These are phyloP conservation scores for Solanum hybrid DNA, from an alignment of 305 asterid species.

Conservation along the genomic window DNA sequence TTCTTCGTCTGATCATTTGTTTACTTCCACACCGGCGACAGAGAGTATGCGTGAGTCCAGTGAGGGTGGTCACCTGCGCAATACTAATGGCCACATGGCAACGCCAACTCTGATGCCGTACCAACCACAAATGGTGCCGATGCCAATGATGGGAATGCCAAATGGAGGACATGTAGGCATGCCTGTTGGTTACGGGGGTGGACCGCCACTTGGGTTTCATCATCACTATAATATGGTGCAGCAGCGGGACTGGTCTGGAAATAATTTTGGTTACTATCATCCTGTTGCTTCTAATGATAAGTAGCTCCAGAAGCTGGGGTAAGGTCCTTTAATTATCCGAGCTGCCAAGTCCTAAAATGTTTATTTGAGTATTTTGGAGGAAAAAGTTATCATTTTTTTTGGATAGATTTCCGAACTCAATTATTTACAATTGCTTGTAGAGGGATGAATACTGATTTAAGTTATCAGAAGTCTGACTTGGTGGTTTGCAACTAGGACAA, in stretches of 20 bases:
- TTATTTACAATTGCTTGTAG: background rate
- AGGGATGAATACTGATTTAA: background rate
- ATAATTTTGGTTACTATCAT: conserved; percentile 34
- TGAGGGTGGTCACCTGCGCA: conserved; percentile 24
- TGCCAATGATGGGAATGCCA: conserved; percentile 51
- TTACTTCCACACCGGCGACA: conserved; percentile 58
- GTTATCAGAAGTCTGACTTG: background rate
- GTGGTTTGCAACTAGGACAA: background rate
- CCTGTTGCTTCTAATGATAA: conserved; percentile 38
- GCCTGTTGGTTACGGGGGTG: conserved; percentile 6
- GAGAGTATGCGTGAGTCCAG: conserved; percentile 61
- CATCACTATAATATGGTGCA: conserved; percentile 48
- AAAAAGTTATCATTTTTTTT: background rate
- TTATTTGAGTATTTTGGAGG: background rate
- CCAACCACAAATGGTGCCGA: conserved; percentile 48
- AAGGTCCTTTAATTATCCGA: conserved; percentile 7
- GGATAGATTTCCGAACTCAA: background rate
- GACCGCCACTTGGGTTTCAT: conserved; percentile 15
- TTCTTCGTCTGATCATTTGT: conserved; percentile 64
- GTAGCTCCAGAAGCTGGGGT: conserved; percentile 30
- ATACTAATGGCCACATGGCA: conserved; percentile 29
- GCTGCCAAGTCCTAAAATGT: background rate
- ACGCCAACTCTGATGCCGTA: conserved; percentile 38
- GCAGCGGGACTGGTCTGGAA: conserved; percentile 58
- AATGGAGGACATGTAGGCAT: conserved; percentile 33